Evolutionary conservation across 805 yeast genomes (phyloP), one percentile per base, ranked within the genome.

Genomic region (Pichia rugopelliculosa): DNA sequence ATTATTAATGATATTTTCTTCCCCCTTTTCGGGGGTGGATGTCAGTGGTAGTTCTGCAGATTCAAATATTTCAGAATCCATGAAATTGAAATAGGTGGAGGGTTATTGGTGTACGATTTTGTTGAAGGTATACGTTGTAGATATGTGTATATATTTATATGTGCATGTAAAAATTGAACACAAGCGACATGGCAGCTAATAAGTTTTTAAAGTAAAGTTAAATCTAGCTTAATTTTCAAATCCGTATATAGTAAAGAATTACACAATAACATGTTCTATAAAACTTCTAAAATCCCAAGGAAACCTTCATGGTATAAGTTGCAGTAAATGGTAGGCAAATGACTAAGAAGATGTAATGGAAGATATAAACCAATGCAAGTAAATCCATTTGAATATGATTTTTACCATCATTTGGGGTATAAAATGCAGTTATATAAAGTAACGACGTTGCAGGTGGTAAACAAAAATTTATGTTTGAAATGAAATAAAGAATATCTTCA

Each of bases 391-490:
- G 90, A 15, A 76, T 53, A 53, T 74, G 78, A 34, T 71, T 73
- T 2, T 71, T 69, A 6, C 71, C 58, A 30, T 61, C 68, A 2
- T 84, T 78, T 17, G 93, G 95, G 1, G 90, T 81, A 64, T 83
- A 87, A 59, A 87, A 81, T 3, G 96, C 91, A 2, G 98, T 90
- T 54, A 90, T 74, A 64, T 89, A 91, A 15, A 91, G 82, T 58
- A 88, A 82, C 0, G 93, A 75, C 0, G 97, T 91, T 0, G 96
- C 95, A 44, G 87, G 82, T 0, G 98, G 98, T 49, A 87, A 75
- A 0, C 91, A 83, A 62, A 81, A 85, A 12, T 82, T 79, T 26
- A 90, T 70, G 27, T 84, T 82, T 58, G 84, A 73, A 6, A 90
- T 82, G 57, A 91, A 84, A 39, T 83, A 74, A 11, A 87, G 74